Evolutionary conservation across 768 basidiomycete genomes (phyloP), one percentile per base, ranked within the genome.

Genomic region (Fistulinella prunicolor): DNA sequence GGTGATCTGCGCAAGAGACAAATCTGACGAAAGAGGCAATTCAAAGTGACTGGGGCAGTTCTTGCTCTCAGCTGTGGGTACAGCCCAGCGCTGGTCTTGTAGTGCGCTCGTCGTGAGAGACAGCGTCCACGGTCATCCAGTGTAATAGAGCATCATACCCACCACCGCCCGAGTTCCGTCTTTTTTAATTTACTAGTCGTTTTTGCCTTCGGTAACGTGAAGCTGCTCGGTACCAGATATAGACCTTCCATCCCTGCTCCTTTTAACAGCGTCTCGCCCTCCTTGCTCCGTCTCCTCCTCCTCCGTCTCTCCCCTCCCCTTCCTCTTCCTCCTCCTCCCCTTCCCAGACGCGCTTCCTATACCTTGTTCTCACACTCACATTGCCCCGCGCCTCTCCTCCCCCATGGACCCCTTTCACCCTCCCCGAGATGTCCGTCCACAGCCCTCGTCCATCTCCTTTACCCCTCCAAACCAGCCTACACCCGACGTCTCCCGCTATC

Each of bases 391-490:
- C 21, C 35, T 22, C 28, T 40, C 22, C n/a, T 47, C 30, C 32
- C 21, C 51, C 59, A 76, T 76, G 75, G 67, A 75, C 55, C 61
- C 63, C 46, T 66, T 57, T 38, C 20, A 67, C 46, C 69, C 63
- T 46, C 45, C 64, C 45, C 57, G 49, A 23, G 56, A 61, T 2
- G 21, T 22, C 19, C 51, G 55, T 28, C 39, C 35, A 17, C 58
- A 57, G 21, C 43, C 46, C 10, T 48, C 59, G 3, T 42, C 62
- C 45, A 53, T 68, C 50, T 43, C 60, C 10, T 61, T 67, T 22
- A 42, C 56, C 29, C 42, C 60, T 34, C 56, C 59, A 51, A 55
- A 44, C 46, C 56, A 55, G 6, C 54, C 54, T 30, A 29, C 47
- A 46, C 46, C 53, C 32, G 64, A 66, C 46, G 50, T 38, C 17